Percentiles rank a stretch among this genome's conserved stretches.
Evolutionary conservation across 345 rosid genomes (phyloP).

Genomic region (Brassica carinata): DNA sequence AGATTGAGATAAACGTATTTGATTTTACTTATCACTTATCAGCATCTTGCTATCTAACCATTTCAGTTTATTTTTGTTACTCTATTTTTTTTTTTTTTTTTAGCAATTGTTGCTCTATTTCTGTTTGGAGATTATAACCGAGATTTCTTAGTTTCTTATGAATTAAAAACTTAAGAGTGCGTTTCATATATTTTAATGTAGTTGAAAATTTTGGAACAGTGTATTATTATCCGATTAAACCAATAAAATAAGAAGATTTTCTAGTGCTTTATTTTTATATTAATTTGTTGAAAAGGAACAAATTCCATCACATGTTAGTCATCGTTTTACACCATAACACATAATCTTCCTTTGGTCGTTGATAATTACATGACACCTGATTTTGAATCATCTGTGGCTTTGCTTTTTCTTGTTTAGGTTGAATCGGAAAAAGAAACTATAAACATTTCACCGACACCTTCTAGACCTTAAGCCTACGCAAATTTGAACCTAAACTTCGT

Average conservation of each 20-base stretch:
- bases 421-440: neutral
- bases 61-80: neutral
- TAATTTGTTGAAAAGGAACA: constrained; percentile 6
- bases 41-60: neutral
- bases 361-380: constrained; percentile 23
- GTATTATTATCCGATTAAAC: constrained; percentile 9
- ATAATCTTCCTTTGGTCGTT: neutral
- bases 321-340: constrained; percentile 25
- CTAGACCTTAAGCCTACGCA: neutral
- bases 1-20: neutral
- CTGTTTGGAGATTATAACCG: neutral
- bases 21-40: neutral
- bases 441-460: constrained; percentile 26
- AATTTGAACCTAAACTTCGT: neutral
- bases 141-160: neutral
- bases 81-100: neutral
- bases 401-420: constrained; percentile 14
- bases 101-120: neutral
- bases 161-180: neutral
- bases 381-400: constrained; percentile 17
- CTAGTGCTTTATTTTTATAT: neutral
- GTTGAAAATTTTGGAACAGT: neutral
- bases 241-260: constrained; percentile 1
- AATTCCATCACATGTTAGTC: constrained; percentile 26
- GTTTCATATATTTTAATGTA: neutral